These are phyloP conservation scores for Boletus patriciae DNA, from an alignment of 768 basidiomycete genomes.

Conservation along the genomic window DNA sequence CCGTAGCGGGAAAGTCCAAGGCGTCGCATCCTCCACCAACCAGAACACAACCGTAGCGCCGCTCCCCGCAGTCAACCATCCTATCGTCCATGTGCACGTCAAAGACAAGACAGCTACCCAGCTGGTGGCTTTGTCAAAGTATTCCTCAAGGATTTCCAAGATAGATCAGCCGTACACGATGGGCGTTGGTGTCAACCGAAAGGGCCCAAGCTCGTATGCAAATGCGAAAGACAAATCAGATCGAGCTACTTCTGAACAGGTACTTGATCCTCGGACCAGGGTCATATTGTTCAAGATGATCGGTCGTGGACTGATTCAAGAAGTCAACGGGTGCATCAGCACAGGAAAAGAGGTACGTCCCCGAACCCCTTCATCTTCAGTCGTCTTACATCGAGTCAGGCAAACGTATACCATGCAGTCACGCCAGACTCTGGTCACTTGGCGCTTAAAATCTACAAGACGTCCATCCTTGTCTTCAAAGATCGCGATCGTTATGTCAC, in stretches of 20 bases:
- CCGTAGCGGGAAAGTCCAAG: conserved; percentile 67
- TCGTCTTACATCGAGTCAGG: conserved; percentile 47
- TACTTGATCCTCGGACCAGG: conserved; percentile 93
- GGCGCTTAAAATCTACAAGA: conserved; percentile 98
- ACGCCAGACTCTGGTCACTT: conserved; percentile 57
- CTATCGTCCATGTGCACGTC: conserved; percentile 30
- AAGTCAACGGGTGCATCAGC: conserved; percentile 94
- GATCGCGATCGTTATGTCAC: conserved; percentile 96
- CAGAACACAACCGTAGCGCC: conserved; percentile 52
- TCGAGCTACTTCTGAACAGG: conserved; percentile 95
- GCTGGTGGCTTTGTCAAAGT: conserved; percentile 72
- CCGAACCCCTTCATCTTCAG: not conserved
- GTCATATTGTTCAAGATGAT: conserved; percentile 97
- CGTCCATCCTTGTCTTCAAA: conserved; percentile 96
- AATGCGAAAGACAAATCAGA: conserved; percentile 96
- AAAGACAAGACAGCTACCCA: conserved; percentile 71
- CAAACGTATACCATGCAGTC: conserved; percentile 94
- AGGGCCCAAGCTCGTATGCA: conserved; percentile 84
- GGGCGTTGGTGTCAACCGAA: conserved; percentile 82
- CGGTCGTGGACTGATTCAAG: conserved; percentile 80
- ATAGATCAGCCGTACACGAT: conserved; percentile 72
- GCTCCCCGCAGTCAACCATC: conserved; percentile 70
- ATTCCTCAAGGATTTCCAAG: conserved; percentile 68
- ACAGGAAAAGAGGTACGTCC: conserved; percentile 91
- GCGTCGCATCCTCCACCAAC: conserved; percentile 53